Conservation (phyloP, 2,329 filamentous ascomycete genomes). For the Tympanopsis confertula region DNA sequence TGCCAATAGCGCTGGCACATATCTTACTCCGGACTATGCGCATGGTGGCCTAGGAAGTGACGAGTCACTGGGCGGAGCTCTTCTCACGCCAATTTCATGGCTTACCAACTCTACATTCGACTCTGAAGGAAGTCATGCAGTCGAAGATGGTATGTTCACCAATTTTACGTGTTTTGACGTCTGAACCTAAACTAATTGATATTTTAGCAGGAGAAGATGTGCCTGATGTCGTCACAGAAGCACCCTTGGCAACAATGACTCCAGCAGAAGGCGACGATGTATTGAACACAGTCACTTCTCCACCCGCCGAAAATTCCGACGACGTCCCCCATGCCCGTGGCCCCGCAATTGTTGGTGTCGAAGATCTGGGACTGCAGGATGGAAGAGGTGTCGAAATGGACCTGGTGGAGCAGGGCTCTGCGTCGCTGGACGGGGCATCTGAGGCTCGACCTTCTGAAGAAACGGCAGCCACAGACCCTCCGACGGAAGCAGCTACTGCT, state of each 20-base stretch:
- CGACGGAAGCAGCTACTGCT: neutral
- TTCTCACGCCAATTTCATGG: conserved; percentile 1
- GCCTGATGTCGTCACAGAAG: too few relatives aligned
- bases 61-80: neutral
- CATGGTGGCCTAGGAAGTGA: conserved; percentile 1
- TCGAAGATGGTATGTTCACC: neutral
- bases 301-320: neutral
- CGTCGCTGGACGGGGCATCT: neutral
- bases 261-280: neutral
- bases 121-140: neutral
- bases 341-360: neutral
- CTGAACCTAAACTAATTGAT: too few relatives aligned
- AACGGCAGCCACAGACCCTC: neutral
- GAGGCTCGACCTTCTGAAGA: neutral
- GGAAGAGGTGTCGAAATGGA: neutral
- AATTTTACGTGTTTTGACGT: too few relatives aligned
- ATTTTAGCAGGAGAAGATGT: too few relatives aligned
- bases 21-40: too few relatives aligned
- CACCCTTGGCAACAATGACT: too few relatives aligned
- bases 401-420: neutral
- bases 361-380: conserved; percentile 1
- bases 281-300: neutral
- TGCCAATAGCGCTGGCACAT: too few relatives aligned
- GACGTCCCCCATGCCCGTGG: neutral
- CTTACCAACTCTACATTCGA: neutral